Conservation (phyloP, 345 rosid species). For the Corchorus capsularis region DNA sequence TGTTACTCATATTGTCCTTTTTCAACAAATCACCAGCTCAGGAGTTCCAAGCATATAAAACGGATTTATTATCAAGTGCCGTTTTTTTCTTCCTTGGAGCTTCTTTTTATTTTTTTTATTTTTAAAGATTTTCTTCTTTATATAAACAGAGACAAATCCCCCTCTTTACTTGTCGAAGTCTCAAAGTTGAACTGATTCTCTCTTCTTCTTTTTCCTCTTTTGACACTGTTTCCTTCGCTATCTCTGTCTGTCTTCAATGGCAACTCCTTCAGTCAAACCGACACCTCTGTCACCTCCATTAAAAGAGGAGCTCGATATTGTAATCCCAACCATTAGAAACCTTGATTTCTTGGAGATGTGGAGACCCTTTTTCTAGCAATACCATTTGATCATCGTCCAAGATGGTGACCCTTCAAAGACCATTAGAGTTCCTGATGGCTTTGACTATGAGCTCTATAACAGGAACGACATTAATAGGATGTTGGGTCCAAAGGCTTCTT, state of each 20-base stretch:
- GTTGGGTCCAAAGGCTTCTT: slow-evolving; percentile 37
- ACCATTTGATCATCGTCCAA: slow-evolving; percentile 41
- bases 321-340: slow-evolving; percentile 37
- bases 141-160: not conserved
- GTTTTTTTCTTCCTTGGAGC: not conserved
- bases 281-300: slow-evolving; percentile 12
- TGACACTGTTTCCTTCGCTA: not conserved
- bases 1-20: not conserved
- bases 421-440: slow-evolving; percentile 38
- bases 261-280: not conserved
- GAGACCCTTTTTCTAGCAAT: slow-evolving; percentile 42
- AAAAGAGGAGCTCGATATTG: slow-evolving; percentile 38
- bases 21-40: not conserved
- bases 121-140: not conserved
- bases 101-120: not conserved
- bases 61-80: slow-evolving; percentile 8
- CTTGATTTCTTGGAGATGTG: slow-evolving; percentile 44
- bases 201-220: not conserved
- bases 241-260: slow-evolving; percentile 5
- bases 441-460: slow-evolving; percentile 36
- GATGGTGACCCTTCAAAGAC: slow-evolving; percentile 39
- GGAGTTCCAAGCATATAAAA: not conserved
- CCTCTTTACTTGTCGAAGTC: not conserved
- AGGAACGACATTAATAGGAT: slow-evolving; percentile 35
- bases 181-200: not conserved